Percentiles rank a stretch among this genome's conserved stretches.
Conservation (phyloP, 2,329 filamentous ascomycete genomes). For the Didymella arachidicola region DNA sequence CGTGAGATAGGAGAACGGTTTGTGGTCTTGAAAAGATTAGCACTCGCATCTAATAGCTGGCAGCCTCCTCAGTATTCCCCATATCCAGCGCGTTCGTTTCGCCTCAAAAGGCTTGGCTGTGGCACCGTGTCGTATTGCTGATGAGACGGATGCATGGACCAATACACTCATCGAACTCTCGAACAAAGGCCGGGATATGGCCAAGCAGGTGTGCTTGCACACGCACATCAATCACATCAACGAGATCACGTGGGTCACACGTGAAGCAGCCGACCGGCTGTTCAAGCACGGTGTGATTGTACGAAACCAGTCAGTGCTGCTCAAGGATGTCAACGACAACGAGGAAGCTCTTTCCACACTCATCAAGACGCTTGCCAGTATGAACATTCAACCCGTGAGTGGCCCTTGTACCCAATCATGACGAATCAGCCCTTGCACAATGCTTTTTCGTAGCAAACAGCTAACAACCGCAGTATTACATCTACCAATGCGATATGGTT, state of each 20-base stretch:
- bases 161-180: slow-evolving; percentile 61
- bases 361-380: slow-evolving; percentile 63
- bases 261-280: slow-evolving; percentile 60
- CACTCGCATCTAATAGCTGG: neutral
- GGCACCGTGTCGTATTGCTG: slow-evolving; percentile 63
- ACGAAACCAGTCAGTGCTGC: slow-evolving; percentile 67
- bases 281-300: slow-evolving; percentile 62
- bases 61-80: slow-evolving; percentile 63
- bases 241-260: slow-evolving; percentile 68
- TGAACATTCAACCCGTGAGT: slow-evolving; percentile 64
- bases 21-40: neutral
- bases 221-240: slow-evolving; percentile 71
- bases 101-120: slow-evolving; percentile 70
- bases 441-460: neutral
- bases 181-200: slow-evolving; percentile 59
- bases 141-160: slow-evolving; percentile 62
- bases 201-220: slow-evolving; percentile 68
- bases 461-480: slow-evolving; percentile 62
- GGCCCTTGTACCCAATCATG: neutral
- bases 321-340: slow-evolving; percentile 67
- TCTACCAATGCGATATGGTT: slow-evolving; percentile 72
- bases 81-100: slow-evolving; percentile 67
- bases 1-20: slow-evolving; percentile 60
- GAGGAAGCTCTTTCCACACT: slow-evolving; percentile 61
- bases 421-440: neutral